A percentile compares a stretch with the other conserved stretches of the same genome.
phyloP scores from a whole-genome alignment of 768 basidiomycete genomes.

The Rhodotorula kratochvilovae region DNA sequence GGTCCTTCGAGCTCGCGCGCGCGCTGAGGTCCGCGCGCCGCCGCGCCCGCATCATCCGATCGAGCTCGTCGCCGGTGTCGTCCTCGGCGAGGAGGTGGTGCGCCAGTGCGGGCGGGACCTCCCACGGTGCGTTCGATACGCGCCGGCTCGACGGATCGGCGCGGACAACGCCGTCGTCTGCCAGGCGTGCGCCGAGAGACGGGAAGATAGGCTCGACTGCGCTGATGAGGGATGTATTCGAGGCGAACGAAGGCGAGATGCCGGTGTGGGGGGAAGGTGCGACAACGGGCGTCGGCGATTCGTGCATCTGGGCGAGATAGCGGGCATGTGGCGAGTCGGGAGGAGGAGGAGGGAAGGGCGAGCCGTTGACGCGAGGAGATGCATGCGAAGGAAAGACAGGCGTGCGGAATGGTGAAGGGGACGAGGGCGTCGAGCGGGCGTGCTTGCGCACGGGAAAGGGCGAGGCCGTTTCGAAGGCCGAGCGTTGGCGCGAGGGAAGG shows the following conservation, averaged over 20 bases:
- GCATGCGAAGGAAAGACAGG: background rate
- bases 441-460: background rate
- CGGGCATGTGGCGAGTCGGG: slow-evolving; percentile 7
- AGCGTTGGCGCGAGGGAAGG: background rate
- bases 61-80: slow-evolving; percentile 20
- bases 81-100: background rate
- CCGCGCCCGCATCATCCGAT: slow-evolving; percentile 27
- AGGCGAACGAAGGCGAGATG: slow-evolving; percentile 11
- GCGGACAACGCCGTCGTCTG: slow-evolving; percentile 3
- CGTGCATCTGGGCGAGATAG: background rate
- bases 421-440: background rate
- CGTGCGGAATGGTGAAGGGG: background rate
- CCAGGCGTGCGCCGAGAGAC: slow-evolving; percentile 2
- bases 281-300: background rate
- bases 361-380: background rate
- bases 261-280: no score
- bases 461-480: background rate
- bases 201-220: slow-evolving; percentile 16
- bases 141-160: background rate
- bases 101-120: background rate
- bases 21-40: background rate
- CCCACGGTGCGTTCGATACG: slow-evolving; percentile 11
- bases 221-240: background rate
- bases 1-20: background rate
- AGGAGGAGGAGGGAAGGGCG: slow-evolving; percentile 13